Percentiles rank a stretch among this genome's conserved stretches.
phyloP scores from a whole-genome alignment of 768 basidiomycete genomes.

The Termitomyces sp. region DNA sequence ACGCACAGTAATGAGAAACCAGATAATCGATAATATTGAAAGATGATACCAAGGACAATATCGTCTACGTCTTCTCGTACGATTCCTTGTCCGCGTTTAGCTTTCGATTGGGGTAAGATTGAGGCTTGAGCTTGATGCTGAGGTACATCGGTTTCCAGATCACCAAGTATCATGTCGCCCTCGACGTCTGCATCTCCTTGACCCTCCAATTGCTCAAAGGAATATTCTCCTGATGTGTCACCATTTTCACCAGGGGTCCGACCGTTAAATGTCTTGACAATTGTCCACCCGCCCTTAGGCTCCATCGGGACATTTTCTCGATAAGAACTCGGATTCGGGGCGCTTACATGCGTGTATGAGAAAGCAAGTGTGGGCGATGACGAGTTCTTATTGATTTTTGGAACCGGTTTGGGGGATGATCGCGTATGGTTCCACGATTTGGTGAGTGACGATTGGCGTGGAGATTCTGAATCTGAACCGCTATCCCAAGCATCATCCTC shows the following conservation, averaged over 20 bases:
- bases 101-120: conserved; percentile 32
- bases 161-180: conserved; percentile 73
- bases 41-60: conserved; percentile 66
- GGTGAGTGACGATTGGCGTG: conserved; percentile 49
- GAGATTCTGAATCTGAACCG: conserved; percentile 73
- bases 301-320: conserved; percentile 37
- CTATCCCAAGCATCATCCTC: conserved; percentile 90
- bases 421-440: conserved; percentile 38
- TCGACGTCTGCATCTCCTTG: conserved; percentile 64
- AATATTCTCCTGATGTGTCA: conserved; percentile 10
- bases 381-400: conserved; percentile 38
- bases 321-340: conserved; percentile 75
- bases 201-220: conserved; percentile 23
- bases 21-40: conserved; percentile 8
- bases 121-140: conserved; percentile 19
- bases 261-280: conserved; percentile 46
- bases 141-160: conserved; percentile 58
- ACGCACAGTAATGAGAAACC: conserved; percentile 22
- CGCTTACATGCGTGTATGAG: conserved; percentile 77
- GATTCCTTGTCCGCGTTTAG: conserved; percentile 40
- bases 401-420: conserved; percentile 54
- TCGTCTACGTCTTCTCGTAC: conserved; percentile 70
- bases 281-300: conserved; percentile 72
- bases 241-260: conserved; percentile 17
- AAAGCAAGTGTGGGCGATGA: conserved; percentile 71